Conservation (phyloP, 345 rosid species). For the Barbarea vulgaris region DNA sequence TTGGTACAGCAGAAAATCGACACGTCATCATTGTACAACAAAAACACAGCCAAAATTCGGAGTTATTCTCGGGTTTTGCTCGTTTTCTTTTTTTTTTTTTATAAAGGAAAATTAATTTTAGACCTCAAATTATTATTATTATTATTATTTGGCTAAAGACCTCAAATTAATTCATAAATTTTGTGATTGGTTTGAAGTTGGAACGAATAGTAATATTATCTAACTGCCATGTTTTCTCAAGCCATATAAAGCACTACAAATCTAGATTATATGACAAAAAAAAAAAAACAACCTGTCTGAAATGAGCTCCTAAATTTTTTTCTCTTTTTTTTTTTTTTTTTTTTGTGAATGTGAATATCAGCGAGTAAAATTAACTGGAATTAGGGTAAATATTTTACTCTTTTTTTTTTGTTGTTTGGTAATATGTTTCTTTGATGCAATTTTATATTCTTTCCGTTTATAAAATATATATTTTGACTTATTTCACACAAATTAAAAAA, state of each 20-base stretch:
- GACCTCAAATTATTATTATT: not conserved
- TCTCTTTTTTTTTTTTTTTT: too few species aligned
- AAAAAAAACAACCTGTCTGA: too few species aligned
- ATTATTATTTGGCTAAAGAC: too few species aligned
- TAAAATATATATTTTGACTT: too few species aligned
- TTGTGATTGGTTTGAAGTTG: not conserved
- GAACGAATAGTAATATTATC: not conserved
- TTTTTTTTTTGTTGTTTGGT: not conserved
- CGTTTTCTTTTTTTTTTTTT: too few species aligned
- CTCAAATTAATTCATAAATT: not conserved
- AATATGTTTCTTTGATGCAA: not conserved
- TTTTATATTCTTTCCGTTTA: too few species aligned
- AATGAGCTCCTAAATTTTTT: too few species aligned
- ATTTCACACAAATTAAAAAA: too few species aligned
- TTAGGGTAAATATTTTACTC: not conserved
- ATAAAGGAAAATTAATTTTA: not conserved
- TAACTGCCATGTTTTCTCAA: not conserved
- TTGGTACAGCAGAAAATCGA: constrained; percentile 26
- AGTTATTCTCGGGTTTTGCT: not conserved
- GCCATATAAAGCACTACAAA: not conserved
- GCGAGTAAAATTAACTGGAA: not conserved
- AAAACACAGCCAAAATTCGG: constrained; percentile 27
- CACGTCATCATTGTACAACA: constrained; percentile 25
- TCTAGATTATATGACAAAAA: not conserved
- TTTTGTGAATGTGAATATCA: not conserved